Percentiles rank a stretch among this genome's conserved stretches.
These are phyloP conservation scores for Endotrypanum monterogeii DNA, from an alignment of 208 protist species.

Conservation along the genomic window DNA sequence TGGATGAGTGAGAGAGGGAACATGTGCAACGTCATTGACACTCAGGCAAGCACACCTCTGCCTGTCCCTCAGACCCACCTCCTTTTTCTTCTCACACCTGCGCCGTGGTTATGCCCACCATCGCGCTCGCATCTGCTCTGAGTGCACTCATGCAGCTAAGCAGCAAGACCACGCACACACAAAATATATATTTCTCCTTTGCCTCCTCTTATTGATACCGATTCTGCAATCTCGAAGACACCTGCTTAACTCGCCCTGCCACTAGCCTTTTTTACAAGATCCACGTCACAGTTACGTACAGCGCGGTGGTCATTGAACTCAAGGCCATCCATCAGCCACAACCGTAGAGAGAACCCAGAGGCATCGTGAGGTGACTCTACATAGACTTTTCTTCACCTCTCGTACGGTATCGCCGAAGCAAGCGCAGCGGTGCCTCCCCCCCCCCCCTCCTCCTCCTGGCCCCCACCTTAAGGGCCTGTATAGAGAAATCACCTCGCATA, in stretches of 20 bases:
- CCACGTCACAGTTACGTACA: too few species aligned
- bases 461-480: background rate
- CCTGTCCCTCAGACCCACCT: background rate
- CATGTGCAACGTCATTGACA: too few species aligned
- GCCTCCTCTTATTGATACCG: background rate
- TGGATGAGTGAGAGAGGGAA: too few species aligned
- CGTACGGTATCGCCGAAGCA: background rate
- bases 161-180: too few species aligned
- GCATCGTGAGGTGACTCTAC: background rate
- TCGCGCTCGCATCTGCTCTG: too few species aligned
- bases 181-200: too few species aligned
- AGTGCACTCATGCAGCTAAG: too few species aligned
- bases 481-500: conserved; percentile 3
- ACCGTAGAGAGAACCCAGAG: background rate
- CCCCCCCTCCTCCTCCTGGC: background rate
- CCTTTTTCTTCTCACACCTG: background rate
- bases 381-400: background rate
- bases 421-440: too few species aligned
- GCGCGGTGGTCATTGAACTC: background rate
- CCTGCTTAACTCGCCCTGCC: too few species aligned
- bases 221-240: too few species aligned
- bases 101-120: too few species aligned
- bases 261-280: too few species aligned
- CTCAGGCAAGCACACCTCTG: background rate
- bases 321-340: background rate